phyloP scores from a whole-genome alignment of 2,329 filamentous ascomycete species.

The Corniculantispora saksenae region DNA sequence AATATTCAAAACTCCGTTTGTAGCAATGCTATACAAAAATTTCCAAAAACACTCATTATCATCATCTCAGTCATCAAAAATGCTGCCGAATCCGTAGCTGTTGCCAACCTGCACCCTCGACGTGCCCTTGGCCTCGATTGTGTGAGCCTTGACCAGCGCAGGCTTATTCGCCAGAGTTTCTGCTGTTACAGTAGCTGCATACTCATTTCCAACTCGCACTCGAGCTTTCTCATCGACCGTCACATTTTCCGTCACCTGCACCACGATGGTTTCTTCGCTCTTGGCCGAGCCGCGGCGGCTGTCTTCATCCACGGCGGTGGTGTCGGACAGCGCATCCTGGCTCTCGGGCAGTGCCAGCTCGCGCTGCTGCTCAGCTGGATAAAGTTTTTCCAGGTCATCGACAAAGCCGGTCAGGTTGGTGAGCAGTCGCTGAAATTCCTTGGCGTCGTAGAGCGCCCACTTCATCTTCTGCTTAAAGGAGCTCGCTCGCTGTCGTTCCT shows the following conservation, averaged over 20 bases:
- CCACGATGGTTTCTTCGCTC: slow-evolving; percentile 5
- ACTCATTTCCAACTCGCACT: slow-evolving; percentile 1
- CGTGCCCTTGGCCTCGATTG: slow-evolving; percentile 7
- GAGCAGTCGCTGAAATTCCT: slow-evolving; percentile 27
- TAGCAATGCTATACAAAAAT: not conserved
- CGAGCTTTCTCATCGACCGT: slow-evolving; percentile 1
- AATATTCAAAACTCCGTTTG: not conserved
- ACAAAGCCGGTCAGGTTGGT: slow-evolving; percentile 26
- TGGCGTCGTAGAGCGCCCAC: slow-evolving; percentile 29
- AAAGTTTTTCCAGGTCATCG: slow-evolving; percentile 29
- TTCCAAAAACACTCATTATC: not conserved
- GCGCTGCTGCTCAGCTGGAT: slow-evolving; percentile 22
- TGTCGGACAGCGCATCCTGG: slow-evolving; percentile 23
- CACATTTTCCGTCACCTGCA: not conserved
- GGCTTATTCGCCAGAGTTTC: not conserved
- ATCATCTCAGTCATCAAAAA: slow-evolving; percentile 6
- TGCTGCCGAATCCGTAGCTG: slow-evolving; percentile 12
- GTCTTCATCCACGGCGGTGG: slow-evolving; percentile 2
- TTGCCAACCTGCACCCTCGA: slow-evolving; percentile 13
- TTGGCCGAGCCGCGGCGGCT: slow-evolving; percentile 7
- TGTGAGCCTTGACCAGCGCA: not conserved
- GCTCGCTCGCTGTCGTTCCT: slow-evolving; percentile 23
- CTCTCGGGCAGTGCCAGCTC: slow-evolving; percentile 26
- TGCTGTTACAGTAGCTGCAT: not conserved
- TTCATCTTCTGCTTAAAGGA: slow-evolving; percentile 25